Conservation (phyloP, 1,139 yeast species). For the Geotrichum restrictum region DNA sequence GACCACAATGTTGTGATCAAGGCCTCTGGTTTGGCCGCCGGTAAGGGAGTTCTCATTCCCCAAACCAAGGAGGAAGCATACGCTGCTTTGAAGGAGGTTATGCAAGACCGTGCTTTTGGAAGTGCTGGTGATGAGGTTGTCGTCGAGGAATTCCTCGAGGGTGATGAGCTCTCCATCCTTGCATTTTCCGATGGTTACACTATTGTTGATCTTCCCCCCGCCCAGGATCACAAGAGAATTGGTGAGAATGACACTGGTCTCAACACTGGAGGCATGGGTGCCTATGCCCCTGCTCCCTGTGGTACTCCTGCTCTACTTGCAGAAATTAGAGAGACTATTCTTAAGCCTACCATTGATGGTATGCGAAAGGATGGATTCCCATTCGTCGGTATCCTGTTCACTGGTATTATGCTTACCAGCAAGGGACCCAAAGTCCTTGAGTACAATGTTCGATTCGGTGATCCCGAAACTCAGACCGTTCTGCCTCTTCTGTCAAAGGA, state of each 20-base stretch:
- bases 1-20: constrained; percentile 84
- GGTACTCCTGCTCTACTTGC: constrained; percentile 66
- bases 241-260: constrained; percentile 92
- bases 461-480: constrained; percentile 97
- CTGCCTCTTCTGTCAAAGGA: constrained; percentile 77
- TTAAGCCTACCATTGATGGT: constrained; percentile 91
- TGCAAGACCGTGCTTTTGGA: constrained; percentile 88
- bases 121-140: constrained; percentile 94
- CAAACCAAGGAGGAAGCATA: constrained; percentile 77
- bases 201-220: constrained; percentile 86
- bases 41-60: constrained; percentile 96
- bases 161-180: constrained; percentile 91
- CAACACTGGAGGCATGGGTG: constrained; percentile 99
- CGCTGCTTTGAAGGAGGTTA: constrained; percentile 77
- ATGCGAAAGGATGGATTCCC: constrained; percentile 96
- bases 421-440: constrained; percentile 90
- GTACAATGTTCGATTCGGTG: constrained; percentile 97
- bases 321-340: constrained; percentile 65
- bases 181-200: constrained; percentile 95
- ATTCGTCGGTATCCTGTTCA: constrained; percentile 90
- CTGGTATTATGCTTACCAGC: constrained; percentile 90
- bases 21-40: constrained; percentile 98
- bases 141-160: constrained; percentile 92
- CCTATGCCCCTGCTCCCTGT: constrained; percentile 96
- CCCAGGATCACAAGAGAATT: constrained; percentile 95